phyloP scores from a whole-genome alignment of 805 yeast species.

The Cephaloascus fragrans region DNA sequence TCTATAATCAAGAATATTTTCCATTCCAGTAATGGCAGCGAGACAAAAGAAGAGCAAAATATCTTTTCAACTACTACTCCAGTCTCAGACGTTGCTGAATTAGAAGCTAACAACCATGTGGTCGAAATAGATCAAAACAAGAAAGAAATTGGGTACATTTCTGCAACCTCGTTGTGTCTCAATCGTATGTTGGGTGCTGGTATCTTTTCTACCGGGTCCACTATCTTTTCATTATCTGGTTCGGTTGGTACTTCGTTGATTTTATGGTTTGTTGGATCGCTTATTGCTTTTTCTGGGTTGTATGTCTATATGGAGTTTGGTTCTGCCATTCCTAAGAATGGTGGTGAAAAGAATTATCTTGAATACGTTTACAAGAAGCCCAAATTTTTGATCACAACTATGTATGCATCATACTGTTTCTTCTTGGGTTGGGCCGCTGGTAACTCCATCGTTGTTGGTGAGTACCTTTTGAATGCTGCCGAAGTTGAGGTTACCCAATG shows the following conservation, averaged over 20 bases:
- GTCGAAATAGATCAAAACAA: constrained; percentile 31
- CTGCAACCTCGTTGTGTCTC: constrained; percentile 41
- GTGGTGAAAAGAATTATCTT: constrained; percentile 79
- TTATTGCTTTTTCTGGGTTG: constrained; percentile 56
- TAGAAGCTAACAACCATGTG: constrained; percentile 13
- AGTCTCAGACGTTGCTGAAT: constrained; percentile 7
- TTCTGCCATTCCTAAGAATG: constrained; percentile 65
- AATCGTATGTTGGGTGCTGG: constrained; percentile 73
- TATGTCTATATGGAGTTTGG: constrained; percentile 78
- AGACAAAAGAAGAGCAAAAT: too few relatives aligned
- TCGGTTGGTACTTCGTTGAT: constrained; percentile 65
- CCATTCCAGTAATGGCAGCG: too few relatives aligned
- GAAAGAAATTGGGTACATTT: constrained; percentile 33
- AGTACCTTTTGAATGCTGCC: constrained; percentile 68
- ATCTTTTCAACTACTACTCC: too few relatives aligned
- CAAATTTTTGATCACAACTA: constrained; percentile 51
- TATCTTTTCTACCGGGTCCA: constrained; percentile 58
- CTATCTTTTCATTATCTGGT: constrained; percentile 49
- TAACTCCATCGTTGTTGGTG: constrained; percentile 73
- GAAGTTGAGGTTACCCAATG: constrained; percentile 58
- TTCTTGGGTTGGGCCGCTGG: constrained; percentile 83
- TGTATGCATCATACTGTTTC: constrained; percentile 63
- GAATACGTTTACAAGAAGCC: constrained; percentile 67
- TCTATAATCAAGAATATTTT: too few relatives aligned
- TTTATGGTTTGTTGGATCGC: constrained; percentile 67